Evolutionary conservation across 768 basidiomycete genomes (phyloP), one percentile per base, ranked within the genome.

Genomic region (Rossbeevera mucosa): DNA sequence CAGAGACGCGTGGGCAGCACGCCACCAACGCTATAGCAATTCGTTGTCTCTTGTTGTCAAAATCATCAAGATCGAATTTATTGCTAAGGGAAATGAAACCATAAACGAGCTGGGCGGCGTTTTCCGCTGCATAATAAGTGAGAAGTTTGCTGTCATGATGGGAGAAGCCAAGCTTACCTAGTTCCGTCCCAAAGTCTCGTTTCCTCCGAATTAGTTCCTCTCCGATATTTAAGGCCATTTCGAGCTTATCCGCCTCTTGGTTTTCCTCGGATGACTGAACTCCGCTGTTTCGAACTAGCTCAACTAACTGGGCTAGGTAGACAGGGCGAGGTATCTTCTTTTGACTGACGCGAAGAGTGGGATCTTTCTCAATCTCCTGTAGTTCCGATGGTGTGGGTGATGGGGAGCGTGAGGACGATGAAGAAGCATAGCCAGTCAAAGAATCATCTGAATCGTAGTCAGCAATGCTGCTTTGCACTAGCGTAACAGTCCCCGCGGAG

Each of bases 171-270:
- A 25, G 41, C 51, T 42, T 42, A 94, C 95, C 85, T 14, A 99
- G 77, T 64, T 99, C 96, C 1, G 82, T 83, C 13, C 96, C 96
- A 69, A 86, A 98, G 12, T 76, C 79, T 30, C 77, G 76, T 71
- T 96, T 99, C 61, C 82, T 82, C 44, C 94, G 73, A 22, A 99
- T 87, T 38, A 99, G 71, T 55, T 81, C 83, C 62, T 94, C 94
- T 0, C 88, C 95, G 56, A 77, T 77, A 50, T 79, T 77, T 25
- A 99, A 71, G 2, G 83, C 94, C 72, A 94, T 80, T 63, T 94
- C 89, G 8, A 92, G 72, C 61, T 77, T 82, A 51, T 91, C 85
- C 0, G 85, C 88, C 54, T 89, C 82, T 31, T 82, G 79, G 11
- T 79, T 75, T 33, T 80, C 81, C 47, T 85, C 76, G 18, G 77